A percentile compares a stretch with the other conserved stretches of the same genome.
These are phyloP conservation scores for Exutisphaerella laricina DNA, from an alignment of 2,329 filamentous ascomycete species.

Conservation along the genomic window DNA sequence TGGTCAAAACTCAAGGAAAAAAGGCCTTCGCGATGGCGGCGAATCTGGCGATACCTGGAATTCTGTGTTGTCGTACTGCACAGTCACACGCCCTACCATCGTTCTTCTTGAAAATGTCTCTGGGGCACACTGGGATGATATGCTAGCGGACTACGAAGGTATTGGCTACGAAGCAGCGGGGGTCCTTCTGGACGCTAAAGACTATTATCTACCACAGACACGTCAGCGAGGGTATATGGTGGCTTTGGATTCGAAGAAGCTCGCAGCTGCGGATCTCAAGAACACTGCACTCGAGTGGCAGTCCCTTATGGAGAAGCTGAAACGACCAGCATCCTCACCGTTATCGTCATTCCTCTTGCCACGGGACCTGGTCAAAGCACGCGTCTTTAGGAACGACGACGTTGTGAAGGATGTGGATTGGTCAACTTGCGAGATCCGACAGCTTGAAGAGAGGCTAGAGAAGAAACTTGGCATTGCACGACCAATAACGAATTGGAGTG, in stretches of 20 bases:
- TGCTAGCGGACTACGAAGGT: conserved; percentile 37
- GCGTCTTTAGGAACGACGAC: conserved; percentile 16
- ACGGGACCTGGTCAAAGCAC: conserved; percentile 41
- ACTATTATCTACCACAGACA: conserved; percentile 65
- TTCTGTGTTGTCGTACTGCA: conserved; percentile 54
- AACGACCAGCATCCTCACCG: conserved; percentile 56
- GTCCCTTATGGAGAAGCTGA: conserved; percentile 42
- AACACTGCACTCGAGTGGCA: conserved; percentile 37
- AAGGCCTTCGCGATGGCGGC: conserved; percentile 50
- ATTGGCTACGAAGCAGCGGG: conserved; percentile 53
- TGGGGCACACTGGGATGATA: conserved; percentile 53
- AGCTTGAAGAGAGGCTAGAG: conserved; percentile 50
- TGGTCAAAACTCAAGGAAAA: conserved; percentile 53
- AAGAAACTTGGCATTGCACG: conserved; percentile 49
- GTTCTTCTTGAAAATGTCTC: conserved; percentile 69
- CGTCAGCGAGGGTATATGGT: conserved; percentile 43
- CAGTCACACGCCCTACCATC: conserved; percentile 53
- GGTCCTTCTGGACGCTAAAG: conserved; percentile 58
- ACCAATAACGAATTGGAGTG: conserved; percentile 56
- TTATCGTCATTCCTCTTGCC: conserved; percentile 57
- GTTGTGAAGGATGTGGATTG: conserved; percentile 42
- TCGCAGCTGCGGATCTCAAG: background rate
- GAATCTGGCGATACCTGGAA: conserved; percentile 63
- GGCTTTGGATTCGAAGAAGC: conserved; percentile 34
- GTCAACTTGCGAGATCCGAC: conserved; percentile 54